phyloP scores from a whole-genome alignment of 2,329 filamentous ascomycete genomes.

The Aspergillus amoenus region DNA sequence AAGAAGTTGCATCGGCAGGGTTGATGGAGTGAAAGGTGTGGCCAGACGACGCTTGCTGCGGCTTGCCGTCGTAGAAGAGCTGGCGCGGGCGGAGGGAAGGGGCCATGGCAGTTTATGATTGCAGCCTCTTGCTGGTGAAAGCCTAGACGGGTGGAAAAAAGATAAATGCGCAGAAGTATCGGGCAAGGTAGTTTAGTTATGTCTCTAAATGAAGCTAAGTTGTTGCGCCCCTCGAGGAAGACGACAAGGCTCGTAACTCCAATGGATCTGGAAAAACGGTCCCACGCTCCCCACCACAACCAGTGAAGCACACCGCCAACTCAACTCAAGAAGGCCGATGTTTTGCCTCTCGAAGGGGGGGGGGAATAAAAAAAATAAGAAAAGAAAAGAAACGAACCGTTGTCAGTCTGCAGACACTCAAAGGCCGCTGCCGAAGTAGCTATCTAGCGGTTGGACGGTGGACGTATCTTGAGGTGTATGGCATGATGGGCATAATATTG shows the following conservation, averaged over 20 bases:
- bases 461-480: neutral
- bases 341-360: neutral
- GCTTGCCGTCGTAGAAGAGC: slow-evolving; percentile 73
- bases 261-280: neutral
- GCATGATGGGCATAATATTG: neutral
- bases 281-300: neutral
- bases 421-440: neutral
- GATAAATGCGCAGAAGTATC: neutral
- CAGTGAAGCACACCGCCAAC: neutral
- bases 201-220: neutral
- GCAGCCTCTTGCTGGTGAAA: neutral
- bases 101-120: slow-evolving; percentile 16
- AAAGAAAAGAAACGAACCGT: no score
- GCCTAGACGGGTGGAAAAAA: neutral
- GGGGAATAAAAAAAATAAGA: no score
- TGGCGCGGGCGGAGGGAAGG: slow-evolving; percentile 54
- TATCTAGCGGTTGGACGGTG: no score
- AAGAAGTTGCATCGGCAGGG: slow-evolving; percentile 66
- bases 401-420: neutral
- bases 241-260: neutral
- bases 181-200: neutral
- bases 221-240: neutral
- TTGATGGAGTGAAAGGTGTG: slow-evolving; percentile 71
- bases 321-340: neutral
- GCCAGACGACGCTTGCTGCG: slow-evolving; percentile 59